These are phyloP conservation scores for Talaromyces wortmannii DNA, from an alignment of 495 filamentous ascomycete genomes.

Conservation along the genomic window DNA sequence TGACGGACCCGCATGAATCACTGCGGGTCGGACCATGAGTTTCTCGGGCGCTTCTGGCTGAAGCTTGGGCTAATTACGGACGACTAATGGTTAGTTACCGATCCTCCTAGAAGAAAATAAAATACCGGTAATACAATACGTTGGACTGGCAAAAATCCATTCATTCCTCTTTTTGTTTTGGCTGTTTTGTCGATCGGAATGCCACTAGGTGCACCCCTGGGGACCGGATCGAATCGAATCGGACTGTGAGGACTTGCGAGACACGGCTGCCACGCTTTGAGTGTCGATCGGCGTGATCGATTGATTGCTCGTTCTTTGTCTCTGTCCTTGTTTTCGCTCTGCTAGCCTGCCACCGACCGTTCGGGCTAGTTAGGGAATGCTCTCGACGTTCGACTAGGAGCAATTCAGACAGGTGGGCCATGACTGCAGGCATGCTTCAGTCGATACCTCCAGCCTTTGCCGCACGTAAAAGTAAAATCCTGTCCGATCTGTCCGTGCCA, in stretches of 20 bases:
- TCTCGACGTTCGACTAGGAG: background rate
- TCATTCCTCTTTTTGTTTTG: background rate
- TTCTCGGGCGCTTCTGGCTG: background rate
- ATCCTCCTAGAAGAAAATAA: no score
- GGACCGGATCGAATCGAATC: background rate
- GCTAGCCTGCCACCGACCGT: background rate
- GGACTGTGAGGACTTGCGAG: background rate
- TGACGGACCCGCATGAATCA: background rate
- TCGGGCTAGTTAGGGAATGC: background rate
- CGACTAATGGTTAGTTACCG: no score
- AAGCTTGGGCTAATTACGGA: background rate
- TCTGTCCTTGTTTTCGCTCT: background rate
- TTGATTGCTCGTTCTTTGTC: background rate
- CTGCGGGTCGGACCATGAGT: background rate
- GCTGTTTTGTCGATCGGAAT: background rate
- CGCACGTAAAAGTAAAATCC: constrained; percentile 57
- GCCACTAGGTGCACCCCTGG: background rate
- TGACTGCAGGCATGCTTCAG: background rate
- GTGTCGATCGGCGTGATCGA: background rate
- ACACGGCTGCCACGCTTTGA: background rate
- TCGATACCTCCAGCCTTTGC: constrained; percentile 39
- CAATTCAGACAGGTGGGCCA: background rate
- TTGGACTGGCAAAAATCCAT: background rate
- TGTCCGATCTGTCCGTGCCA: constrained; percentile 55
- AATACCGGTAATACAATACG: no score